Base-by-base conservation (phyloP, 2,329 filamentous ascomycete genomes). In the Decorospora gaudefroyi region DNA sequence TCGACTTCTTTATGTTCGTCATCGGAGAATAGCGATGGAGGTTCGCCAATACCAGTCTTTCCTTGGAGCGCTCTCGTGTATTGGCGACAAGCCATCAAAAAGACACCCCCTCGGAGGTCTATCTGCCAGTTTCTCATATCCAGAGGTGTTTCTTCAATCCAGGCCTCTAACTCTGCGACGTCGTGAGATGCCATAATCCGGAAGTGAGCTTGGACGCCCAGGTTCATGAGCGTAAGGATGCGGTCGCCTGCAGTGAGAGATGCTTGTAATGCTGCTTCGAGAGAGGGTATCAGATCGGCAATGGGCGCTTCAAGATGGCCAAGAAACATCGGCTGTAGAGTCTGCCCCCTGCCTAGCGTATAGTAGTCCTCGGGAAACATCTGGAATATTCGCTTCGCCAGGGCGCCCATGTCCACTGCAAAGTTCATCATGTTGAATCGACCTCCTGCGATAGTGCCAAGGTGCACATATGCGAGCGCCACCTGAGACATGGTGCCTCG, bases 111-210 rank as follows among this genome's bases (percentile, higher is more conserved):
- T 45, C 86, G 78, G 1, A 85, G 79, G 57, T 90, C 87, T 30
- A 78, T 74, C 32, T 83, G 75, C 87, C 87, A 91, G 35, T 85
- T 82, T 1, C 82, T 81, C 45, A 88, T 81, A 51, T 90, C 87
- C 49, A 90, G 81, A 48, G 84, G 86, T n/a, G 83, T 80, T 49
- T 85, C 88, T 33, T 83, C 79, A 56, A 85, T 86, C 62, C 83
- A 88, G 0, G 78, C 78, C 63, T 90, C 87, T 0, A 90, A 72
- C 42, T 91, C 87, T 10, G 76, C 74, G 33, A 84, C 75, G 46
- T 88, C 85, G 51, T 88, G 82, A 53, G 84, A 85, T 9, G 81
- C 79, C 67, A 85, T 90, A 42, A 90, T 80, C 53, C 81, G 84
- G 57, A 86, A 80, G 51, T 82, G 78, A 2, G 84, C 82, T 21